phyloP scores from a whole-genome alignment of 805 yeast species.

The Torulaspora franciscae region DNA sequence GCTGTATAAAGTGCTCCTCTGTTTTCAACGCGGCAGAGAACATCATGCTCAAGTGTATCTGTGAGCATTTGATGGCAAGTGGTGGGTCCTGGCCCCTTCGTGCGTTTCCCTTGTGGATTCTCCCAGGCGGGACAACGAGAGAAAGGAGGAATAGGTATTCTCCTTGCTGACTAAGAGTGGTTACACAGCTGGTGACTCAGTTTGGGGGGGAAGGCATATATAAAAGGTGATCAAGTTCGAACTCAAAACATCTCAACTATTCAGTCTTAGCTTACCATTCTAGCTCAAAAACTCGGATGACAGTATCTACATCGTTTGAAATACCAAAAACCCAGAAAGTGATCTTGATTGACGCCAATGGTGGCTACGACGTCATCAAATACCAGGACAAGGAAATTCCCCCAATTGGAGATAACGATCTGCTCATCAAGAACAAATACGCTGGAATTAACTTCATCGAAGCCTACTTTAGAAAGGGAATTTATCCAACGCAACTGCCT shows the following conservation, averaged over 20 bases:
- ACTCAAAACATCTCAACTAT: background rate
- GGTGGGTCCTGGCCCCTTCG: too few relatives aligned
- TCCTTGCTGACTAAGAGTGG: background rate
- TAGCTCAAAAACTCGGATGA: too few relatives aligned
- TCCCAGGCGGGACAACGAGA: too few relatives aligned
- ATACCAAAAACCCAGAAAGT: conserved; percentile 54
- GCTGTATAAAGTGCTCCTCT: too few relatives aligned
- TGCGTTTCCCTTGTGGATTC: too few relatives aligned
- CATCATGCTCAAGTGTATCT: too few relatives aligned
- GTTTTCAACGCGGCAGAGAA: too few relatives aligned
- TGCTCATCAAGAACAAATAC: conserved; percentile 67
- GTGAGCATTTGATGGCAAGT: too few relatives aligned
- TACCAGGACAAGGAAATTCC: conserved; percentile 61
- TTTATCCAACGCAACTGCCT: conserved; percentile 62
- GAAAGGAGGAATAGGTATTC: background rate
- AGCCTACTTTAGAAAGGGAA: conserved; percentile 72
- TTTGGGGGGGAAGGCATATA: background rate
- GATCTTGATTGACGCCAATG: conserved; percentile 47
- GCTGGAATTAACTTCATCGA: conserved; percentile 84
- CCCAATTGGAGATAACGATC: conserved; percentile 46
- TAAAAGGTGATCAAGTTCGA: background rate
- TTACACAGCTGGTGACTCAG: background rate
- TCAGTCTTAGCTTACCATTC: background rate
- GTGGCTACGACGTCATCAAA: conserved; percentile 57
- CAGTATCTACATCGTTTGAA: too few relatives aligned